Conservation (phyloP, 2,329 filamentous ascomycete genomes). For the Westerdykella sp. region DNA sequence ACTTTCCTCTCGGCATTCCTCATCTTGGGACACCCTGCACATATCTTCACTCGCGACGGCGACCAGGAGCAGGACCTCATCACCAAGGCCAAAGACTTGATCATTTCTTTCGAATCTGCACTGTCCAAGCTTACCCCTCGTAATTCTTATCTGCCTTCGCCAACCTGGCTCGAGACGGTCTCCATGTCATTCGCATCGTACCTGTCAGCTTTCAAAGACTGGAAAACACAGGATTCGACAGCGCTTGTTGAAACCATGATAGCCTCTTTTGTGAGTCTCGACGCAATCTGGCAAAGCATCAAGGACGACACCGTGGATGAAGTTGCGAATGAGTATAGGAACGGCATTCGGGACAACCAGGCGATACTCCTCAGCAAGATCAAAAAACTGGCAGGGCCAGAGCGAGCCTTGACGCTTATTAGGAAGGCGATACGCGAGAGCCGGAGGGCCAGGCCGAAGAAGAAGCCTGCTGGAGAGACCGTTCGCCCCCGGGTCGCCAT, state of each 20-base stretch:
- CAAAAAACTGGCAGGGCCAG: conserved; percentile 67
- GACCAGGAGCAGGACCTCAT: conserved; percentile 66
- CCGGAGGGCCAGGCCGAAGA: conserved; percentile 57
- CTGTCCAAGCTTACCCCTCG: conserved; percentile 58
- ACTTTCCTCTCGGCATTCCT: conserved; percentile 76
- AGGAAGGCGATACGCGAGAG: conserved; percentile 69
- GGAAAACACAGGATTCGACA: conserved; percentile 75
- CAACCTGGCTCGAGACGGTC: conserved; percentile 56
- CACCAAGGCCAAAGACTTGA: conserved; percentile 67
- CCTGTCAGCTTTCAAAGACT: conserved; percentile 72
- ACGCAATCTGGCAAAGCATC: conserved; percentile 77
- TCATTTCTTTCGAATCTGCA: conserved; percentile 72
- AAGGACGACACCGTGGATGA: conserved; percentile 69
- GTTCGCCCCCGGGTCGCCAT: conserved; percentile 63
- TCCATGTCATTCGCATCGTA: conserved; percentile 67
- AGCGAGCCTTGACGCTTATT: conserved; percentile 65
- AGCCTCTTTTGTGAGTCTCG: conserved; percentile 77
- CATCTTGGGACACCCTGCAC: conserved; percentile 70
- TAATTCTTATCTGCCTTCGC: conserved; percentile 62
- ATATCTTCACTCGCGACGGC: conserved; percentile 70
- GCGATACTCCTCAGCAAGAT: conserved; percentile 72
- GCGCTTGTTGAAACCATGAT: conserved; percentile 78
- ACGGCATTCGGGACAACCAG: conserved; percentile 77
- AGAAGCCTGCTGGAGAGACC: conserved; percentile 59
- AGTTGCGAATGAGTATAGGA: conserved; percentile 68